These are phyloP conservation scores for Exophiala sp. DNA, from an alignment of 2,329 filamentous ascomycete genomes.

Conservation along the genomic window DNA sequence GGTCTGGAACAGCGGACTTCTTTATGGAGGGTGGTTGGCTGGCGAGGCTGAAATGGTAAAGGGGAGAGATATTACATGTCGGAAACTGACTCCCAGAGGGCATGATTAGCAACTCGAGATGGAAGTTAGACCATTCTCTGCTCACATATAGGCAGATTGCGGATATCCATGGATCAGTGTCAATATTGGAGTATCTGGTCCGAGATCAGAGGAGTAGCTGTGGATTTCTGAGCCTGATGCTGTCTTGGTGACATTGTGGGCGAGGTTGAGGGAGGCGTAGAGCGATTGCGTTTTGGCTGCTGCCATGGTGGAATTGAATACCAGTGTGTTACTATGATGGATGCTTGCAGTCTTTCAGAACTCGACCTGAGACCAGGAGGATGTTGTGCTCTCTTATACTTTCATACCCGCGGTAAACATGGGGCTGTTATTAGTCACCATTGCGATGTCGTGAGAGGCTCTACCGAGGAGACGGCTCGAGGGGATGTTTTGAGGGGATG, in stretches of 20 bases:
- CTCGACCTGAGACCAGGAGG: background rate
- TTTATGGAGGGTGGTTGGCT: background rate
- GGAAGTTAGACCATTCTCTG: background rate
- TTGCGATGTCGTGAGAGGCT: background rate
- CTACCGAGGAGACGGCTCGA: too few relatives aligned
- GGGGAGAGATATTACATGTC: background rate
- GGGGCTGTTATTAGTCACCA: background rate
- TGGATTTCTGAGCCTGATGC: constrained; percentile 24
- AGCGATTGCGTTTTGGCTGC: constrained; percentile 16
- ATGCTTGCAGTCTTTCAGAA: too few relatives aligned
- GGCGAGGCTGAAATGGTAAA: background rate
- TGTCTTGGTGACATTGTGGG: constrained; percentile 24
- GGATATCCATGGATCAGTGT: constrained; percentile 29
- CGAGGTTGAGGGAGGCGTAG: constrained; percentile 12
- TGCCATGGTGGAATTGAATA: constrained; percentile 7
- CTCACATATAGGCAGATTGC: constrained; percentile 27
- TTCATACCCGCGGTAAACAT: too few relatives aligned
- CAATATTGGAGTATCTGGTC: constrained; percentile 22
- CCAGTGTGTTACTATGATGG: background rate
- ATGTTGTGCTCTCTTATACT: background rate
- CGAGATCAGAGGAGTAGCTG: constrained; percentile 24
- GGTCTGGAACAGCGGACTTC: too few relatives aligned
- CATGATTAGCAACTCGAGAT: background rate
- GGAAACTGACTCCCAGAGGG: background rate
- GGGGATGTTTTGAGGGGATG: too few relatives aligned